Evolutionary conservation across 345 rosid genomes (phyloP).

Genomic region (Ricinus communis): DNA sequence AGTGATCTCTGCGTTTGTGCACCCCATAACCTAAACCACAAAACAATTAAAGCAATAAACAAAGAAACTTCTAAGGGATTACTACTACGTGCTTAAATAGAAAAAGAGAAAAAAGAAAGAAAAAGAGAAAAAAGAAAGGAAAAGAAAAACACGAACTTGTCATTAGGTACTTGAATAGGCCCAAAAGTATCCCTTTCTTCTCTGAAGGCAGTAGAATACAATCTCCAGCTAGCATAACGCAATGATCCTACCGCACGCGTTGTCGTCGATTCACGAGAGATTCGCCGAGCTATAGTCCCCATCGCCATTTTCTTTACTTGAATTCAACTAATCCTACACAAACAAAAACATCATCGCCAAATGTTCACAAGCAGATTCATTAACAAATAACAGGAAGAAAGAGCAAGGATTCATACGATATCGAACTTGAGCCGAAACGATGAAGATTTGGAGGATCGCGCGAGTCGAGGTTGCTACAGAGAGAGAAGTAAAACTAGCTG

Average conservation of each 20-base stretch:
- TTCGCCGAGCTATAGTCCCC: slow-evolving; percentile 55
- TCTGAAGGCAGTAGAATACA: slow-evolving; percentile 61
- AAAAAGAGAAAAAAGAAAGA: too few relatives aligned
- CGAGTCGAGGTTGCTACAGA: not conserved
- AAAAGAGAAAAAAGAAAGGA: not conserved
- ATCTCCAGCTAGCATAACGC: slow-evolving; percentile 56
- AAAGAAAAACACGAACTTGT: slow-evolving; percentile 52
- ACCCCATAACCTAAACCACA: slow-evolving; percentile 75
- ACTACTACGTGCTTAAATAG: too few relatives aligned
- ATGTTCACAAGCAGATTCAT: not conserved
- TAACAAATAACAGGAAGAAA: not conserved
- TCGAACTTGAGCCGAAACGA: not conserved
- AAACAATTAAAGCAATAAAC: not conserved
- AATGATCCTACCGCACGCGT: slow-evolving; percentile 34
- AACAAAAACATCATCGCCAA: not conserved
- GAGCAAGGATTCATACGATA: not conserved
- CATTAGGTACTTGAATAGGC: slow-evolving; percentile 78
- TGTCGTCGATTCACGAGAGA: slow-evolving; percentile 41
- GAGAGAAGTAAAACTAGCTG: not conserved
- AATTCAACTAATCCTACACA: not conserved
- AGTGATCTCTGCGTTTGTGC: slow-evolving; percentile 96
- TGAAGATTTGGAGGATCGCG: not conserved
- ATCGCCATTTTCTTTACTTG: slow-evolving; percentile 46
- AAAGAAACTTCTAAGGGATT: too few relatives aligned
- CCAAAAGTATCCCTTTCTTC: slow-evolving; percentile 95